Conservation (phyloP, 2,329 filamentous ascomycete genomes). For the Mycosphaerella sp. region DNA sequence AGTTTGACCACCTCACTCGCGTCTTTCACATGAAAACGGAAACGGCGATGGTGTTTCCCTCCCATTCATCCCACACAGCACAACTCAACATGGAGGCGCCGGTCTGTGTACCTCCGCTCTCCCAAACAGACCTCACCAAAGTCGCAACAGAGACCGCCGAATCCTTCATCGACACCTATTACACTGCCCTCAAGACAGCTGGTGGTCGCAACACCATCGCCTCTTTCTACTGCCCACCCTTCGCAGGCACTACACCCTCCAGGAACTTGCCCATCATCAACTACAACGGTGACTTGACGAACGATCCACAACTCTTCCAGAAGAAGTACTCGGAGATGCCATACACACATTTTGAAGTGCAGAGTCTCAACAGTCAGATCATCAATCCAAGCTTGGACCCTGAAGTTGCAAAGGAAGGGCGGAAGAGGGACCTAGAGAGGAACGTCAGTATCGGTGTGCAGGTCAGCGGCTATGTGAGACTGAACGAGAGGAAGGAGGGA, state of each 20-base stretch:
- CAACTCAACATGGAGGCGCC: not conserved
- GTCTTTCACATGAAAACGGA: not conserved
- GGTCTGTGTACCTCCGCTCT: conserved; percentile 20
- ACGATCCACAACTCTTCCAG: conserved; percentile 59
- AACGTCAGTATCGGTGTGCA: conserved; percentile 67
- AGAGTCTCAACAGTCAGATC: conserved; percentile 70
- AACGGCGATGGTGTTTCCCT: not conserved
- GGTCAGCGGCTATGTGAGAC: conserved; percentile 65
- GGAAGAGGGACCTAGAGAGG: conserved; percentile 40
- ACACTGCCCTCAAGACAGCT: conserved; percentile 59
- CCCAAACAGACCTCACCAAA: conserved; percentile 28
- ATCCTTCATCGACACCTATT: conserved; percentile 66
- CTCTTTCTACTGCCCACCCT: conserved; percentile 63
- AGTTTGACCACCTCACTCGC: not conserved
- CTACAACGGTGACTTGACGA: conserved; percentile 67
- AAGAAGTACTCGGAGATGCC: conserved; percentile 58
- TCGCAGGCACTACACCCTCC: conserved; percentile 43
- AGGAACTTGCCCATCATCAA: conserved; percentile 59
- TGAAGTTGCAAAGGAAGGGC: conserved; percentile 21
- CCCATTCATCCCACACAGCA: not conserved
- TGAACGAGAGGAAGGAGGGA: conserved; percentile 54
- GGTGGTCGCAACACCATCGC: conserved; percentile 49
- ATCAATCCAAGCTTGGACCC: conserved; percentile 53
- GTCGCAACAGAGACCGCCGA: conserved; percentile 54
- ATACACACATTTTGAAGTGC: conserved; percentile 62